These are phyloP conservation scores for Naematelia aurantialba DNA, from an alignment of 768 basidiomycete species.

Conservation along the genomic window DNA sequence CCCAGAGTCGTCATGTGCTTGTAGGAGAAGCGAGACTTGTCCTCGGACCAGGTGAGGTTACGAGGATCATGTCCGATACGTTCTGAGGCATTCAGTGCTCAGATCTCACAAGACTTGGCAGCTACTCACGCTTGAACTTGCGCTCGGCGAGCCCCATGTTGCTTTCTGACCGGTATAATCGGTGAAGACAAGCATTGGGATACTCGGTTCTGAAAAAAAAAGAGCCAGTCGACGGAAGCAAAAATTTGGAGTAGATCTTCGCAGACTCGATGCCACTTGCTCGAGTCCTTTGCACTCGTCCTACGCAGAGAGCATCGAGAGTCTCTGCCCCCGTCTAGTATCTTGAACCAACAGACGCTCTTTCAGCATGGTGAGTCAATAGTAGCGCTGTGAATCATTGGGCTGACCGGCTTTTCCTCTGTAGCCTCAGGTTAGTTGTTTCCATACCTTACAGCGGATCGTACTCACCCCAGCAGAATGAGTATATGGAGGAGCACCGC, in stretches of 20 bases:
- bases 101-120: neutral
- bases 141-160: conserved; percentile 48
- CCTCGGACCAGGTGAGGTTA: conserved; percentile 50
- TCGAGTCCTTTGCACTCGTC: too few species aligned
- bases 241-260: too few species aligned
- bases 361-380: conserved; percentile 24
- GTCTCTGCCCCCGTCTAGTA: too few species aligned
- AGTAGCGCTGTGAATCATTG: neutral
- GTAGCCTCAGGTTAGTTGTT: conserved; percentile 38
- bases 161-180: neutral
- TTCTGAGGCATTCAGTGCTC: conserved; percentile 18
- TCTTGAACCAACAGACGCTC: too few species aligned
- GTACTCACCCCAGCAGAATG: conserved; percentile 65
- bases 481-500: conserved; percentile 98
- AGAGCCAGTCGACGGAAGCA: too few species aligned
- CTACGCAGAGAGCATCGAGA: too few species aligned
- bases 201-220: neutral
- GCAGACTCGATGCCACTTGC: too few species aligned
- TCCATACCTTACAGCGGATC: too few species aligned
- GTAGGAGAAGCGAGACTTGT: conserved; percentile 48
- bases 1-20: conserved; percentile 49
- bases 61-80: conserved; percentile 50
- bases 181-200: neutral
- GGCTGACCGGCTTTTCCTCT: conserved; percentile 3
- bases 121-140: conserved; percentile 41